phyloP scores from a whole-genome alignment of 306 rosid species.

The Canavalia ensiformis region DNA sequence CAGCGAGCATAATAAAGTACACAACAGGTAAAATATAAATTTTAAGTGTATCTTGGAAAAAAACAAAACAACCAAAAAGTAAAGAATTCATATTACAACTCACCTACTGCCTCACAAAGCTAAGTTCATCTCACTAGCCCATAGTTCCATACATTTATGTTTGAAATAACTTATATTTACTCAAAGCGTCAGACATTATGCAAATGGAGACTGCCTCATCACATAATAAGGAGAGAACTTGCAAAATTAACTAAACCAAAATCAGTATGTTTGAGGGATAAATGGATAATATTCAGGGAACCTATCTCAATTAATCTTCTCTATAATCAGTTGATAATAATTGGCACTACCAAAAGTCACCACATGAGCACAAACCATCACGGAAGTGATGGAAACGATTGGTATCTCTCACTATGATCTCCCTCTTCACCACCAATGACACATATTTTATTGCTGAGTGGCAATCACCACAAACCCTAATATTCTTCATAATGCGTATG shows the following conservation, averaged over 20 bases:
- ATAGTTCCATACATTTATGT: constrained; percentile 2
- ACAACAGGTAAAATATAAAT: background rate
- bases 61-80: background rate
- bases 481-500: constrained; percentile 65
- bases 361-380: constrained; percentile 58
- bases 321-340: constrained; percentile 24
- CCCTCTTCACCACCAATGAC: constrained; percentile 56
- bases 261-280: background rate
- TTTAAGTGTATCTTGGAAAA: background rate
- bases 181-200: background rate
- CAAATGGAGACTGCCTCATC: constrained; percentile 7
- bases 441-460: constrained; percentile 61
- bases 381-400: constrained; percentile 62
- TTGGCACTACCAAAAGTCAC: constrained; percentile 60
- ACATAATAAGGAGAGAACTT: constrained; percentile 15
- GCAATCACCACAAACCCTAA: constrained; percentile 67
- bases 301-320: background rate
- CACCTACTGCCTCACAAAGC: constrained; percentile 24
- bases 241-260: constrained; percentile 28
- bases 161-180: background rate
- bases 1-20: background rate
- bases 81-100: background rate
- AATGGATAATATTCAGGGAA: background rate
- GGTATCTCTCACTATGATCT: constrained; percentile 62
- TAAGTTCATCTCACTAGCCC: constrained; percentile 22